Evolutionary conservation across 1,139 yeast genomes (phyloP), one percentile per base, ranked within the genome.

Genomic region (Diutina catenulata): DNA sequence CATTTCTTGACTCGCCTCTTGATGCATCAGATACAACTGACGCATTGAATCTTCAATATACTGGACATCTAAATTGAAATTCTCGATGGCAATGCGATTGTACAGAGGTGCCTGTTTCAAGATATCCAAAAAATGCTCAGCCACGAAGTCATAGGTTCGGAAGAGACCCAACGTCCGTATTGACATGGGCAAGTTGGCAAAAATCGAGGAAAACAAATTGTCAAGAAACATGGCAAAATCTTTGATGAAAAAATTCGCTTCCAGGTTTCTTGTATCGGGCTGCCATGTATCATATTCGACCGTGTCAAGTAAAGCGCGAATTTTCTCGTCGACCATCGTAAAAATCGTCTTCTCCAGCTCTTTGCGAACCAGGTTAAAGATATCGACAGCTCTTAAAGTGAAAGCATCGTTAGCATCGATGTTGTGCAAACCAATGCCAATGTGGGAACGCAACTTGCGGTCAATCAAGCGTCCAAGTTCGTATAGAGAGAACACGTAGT

Each of bases 201-300:
- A 74, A n/a, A 94, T 86, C 1, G 94, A 79, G 39, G 81, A 76
- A 53, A 91, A 86, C 67, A 88, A 74, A 56, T 86, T 84, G 45
- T 82, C 86, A 54, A 91, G 67, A 56, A 80, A 91, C 42, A 80
- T 74, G n/a, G 94, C 91, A 64, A 87, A 76, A 59, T 91, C 97
- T 39, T 76, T 75, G 43, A 88, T 72, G 38, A 82, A 80, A 45
- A 71, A 70, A 45, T 83, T 81, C 13, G 96, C 93, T 42, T 78
- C 83, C 1, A 49, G 53, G 43, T 74, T 72, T 16, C 63, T 52
- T 10, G 48, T 52, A 3, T 55, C 53, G 5, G 75, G 72, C 4
- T 79, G 58, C 51, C 70, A 67, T 80, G 95, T 88, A 48, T 84
- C 84, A 55, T 87, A 82, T 45, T 84, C 94, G 11, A 86, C 83